Conservation (phyloP, 352 stramenopile species). For the Phytophthora hibernalis region DNA sequence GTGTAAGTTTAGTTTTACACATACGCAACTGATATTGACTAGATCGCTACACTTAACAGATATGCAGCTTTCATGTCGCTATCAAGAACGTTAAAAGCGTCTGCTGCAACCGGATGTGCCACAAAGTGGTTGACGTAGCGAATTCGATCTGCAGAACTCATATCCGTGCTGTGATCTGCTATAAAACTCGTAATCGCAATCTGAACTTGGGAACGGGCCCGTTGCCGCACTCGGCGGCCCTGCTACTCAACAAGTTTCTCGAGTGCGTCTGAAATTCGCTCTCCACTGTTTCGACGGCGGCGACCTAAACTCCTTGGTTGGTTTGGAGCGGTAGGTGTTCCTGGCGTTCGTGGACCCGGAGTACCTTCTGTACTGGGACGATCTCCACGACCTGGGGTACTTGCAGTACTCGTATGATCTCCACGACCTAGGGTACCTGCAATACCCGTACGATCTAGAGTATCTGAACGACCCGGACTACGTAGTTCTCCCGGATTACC, state of each 20-base stretch:
- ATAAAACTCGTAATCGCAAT: neutral
- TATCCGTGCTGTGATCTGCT: neutral
- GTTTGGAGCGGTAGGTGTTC: no score
- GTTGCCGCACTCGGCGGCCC: neutral
- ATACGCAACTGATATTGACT: no score
- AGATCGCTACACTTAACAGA: no score
- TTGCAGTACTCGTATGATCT: no score
- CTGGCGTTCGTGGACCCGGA: no score
- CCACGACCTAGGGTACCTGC: no score
- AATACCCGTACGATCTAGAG: neutral
- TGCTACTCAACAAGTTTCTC: neutral
- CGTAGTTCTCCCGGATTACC: neutral
- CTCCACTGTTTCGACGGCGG: neutral
- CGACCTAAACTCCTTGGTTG: neutral
- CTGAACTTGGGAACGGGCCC: neutral
- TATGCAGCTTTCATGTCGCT: no score
- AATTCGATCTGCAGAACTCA: neutral
- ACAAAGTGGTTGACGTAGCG: neutral
- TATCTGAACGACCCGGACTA: neutral
- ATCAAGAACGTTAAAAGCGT: neutral
- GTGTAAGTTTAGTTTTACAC: no score
- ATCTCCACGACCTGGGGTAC: no score
- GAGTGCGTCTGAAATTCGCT: neutral
- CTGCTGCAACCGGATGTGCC: neutral
- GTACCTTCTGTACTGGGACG: no score